Base-by-base conservation (phyloP, 768 basidiomycete genomes). In the Rickenella mellea region DNA sequence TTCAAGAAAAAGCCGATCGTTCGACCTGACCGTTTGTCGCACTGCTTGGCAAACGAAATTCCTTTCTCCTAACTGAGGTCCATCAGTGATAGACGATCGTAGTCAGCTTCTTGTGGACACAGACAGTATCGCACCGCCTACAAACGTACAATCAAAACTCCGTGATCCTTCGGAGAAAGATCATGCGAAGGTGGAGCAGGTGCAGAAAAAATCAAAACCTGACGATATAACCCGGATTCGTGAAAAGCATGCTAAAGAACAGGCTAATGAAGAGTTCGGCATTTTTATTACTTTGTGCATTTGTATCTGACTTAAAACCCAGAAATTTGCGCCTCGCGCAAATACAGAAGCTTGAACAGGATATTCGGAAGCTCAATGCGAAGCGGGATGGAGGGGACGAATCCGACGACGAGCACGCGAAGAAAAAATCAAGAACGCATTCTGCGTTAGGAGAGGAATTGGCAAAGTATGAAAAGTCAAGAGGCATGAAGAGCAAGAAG, bases 311-410 rank as follows among this genome's bases (percentile, higher is more conserved):
- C 26, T 19, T 45, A 38, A 38, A 17, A 4, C 22, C 27, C 35
- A 4, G 44, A 90, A 69, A 70, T 26, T 61, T 73, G 9, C 83
- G 85, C 17, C 75, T 81, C 54, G 68, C 76, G 6, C 80, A 91
- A 57, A 87, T 96, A 39, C 81, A 80, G 51, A 81, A 74, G 52
- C 87, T 97, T 80, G 89, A 97, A 59, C 78, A 77, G 6, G 85
- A 90, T 33, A 84, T 97, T 42, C 81, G 87, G 20, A 82, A 76
- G 47, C 74, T 94, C 6, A 69, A 76, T 22, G 77, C 79, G 47
- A 71, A 69, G 31, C 74, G 72, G 7, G 73, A 69, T 21, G 75
- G 69, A 1, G 66, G 67, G 11, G 70, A 69, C 20, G 79, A 74
- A 31, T 83, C 83, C 51, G 83, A 83, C 25, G 83, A 88, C 32